Evolutionary conservation across 345 rosid species (phyloP), one percentile per base, ranked within the genome.

Genomic region (Rubroshorea leprosula): DNA sequence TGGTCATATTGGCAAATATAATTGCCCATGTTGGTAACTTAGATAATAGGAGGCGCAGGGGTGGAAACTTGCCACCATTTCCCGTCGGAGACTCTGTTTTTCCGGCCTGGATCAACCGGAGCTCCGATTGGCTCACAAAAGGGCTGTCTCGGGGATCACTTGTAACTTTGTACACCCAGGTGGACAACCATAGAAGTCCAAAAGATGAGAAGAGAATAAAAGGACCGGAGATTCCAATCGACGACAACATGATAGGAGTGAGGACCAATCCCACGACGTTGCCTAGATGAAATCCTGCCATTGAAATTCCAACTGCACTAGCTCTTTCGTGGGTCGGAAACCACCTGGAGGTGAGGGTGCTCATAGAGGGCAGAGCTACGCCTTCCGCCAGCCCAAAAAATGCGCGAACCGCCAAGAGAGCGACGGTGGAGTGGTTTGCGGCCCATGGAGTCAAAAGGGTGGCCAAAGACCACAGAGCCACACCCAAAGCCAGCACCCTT

Each of bases 241-340:
- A 73, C 57, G 96, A 73, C 57, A 86, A 54, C 98, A 89, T 73
- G 31, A 89, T 61, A 4, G 98, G 98, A 50, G 98, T 79, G 53
- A 89, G 67, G 53, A 92, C 23, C 41, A 92, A 63, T 55, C 98
- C 98, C n/a, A 68, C 68, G 0, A 92, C 97, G 29, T 89, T 92
- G 47, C 98, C 98, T 1, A 89, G 83, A 80, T 92, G 98, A 75
- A 92, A 92, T 54, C 98, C 98, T 4, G 83, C 98, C 98, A 92
- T 92, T 0, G 93, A 86, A 50, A 92, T 68, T 19, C 93, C 99
- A 45, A 93, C 85, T 25, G 99, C 97, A 71, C 79, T 84, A 21
- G 99, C 95, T 56, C 99, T 72, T 71, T 89, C 94, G 9, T 86
- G 65, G 23, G 64, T 76, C 4, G 97, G 97, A 61, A 86, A 89